Percentiles rank a stretch among this genome's conserved stretches.
phyloP scores from a whole-genome alignment of 768 basidiomycete genomes.

The Boletus sensibilis region DNA sequence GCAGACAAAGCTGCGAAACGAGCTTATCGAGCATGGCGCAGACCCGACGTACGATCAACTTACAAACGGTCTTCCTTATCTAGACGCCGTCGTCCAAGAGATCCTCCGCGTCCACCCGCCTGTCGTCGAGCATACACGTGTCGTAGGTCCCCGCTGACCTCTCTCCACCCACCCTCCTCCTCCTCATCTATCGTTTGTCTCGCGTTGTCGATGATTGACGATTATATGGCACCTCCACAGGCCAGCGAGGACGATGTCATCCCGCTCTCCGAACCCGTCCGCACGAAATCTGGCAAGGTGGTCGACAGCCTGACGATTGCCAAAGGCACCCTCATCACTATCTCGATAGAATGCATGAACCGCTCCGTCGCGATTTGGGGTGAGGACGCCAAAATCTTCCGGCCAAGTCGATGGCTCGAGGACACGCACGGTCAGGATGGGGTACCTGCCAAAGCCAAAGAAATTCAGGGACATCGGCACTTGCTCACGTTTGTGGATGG shows the following conservation, averaged over 20 bases:
- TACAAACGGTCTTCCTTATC: conserved; percentile 47
- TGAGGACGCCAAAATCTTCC: conserved; percentile 51
- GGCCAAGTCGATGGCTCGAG: conserved; percentile 62
- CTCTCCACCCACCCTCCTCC: conserved; percentile 38
- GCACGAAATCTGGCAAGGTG: conserved; percentile 37
- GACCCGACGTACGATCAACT: conserved; percentile 58
- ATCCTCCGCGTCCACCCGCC: conserved; percentile 28
- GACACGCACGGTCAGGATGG: conserved; percentile 17
- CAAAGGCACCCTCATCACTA: conserved; percentile 45
- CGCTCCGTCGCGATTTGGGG: conserved; percentile 58
- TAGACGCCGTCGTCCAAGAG: conserved; percentile 50
- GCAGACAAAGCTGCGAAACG: conserved; percentile 46
- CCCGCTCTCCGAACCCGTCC: conserved; percentile 51
- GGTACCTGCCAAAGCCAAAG: conserved; percentile 30
- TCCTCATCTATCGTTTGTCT: conserved; percentile 4
- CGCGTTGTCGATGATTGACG: neutral
- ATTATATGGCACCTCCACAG: conserved; percentile 20
- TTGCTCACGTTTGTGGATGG: conserved; percentile 51
- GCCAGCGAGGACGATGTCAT: conserved; percentile 54
- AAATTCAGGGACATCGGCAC: conserved; percentile 48
- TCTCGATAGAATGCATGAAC: conserved; percentile 49
- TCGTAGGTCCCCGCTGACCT: neutral
- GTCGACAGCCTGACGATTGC: conserved; percentile 42
- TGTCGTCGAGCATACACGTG: neutral
- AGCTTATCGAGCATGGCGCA: conserved; percentile 39